These are phyloP conservation scores for Pythium scleroteichum DNA, from an alignment of 352 stramenopile genomes.

Conservation along the genomic window DNA sequence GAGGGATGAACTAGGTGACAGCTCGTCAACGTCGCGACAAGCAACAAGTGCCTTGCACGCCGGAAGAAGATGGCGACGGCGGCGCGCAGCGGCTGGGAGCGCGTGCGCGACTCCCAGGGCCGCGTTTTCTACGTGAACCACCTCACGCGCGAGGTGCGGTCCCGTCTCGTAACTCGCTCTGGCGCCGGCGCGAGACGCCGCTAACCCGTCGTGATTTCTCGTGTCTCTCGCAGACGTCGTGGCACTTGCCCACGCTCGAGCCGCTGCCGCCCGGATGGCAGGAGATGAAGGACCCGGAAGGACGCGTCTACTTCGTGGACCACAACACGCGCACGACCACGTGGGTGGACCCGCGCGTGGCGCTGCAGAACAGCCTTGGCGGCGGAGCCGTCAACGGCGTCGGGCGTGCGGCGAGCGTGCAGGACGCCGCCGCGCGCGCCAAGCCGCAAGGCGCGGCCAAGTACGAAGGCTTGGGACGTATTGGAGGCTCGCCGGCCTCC, in stretches of 20 bases:
- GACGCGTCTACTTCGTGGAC: constrained; percentile 83
- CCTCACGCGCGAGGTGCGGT: constrained; percentile 66
- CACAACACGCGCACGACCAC: constrained; percentile 74
- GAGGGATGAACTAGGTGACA: constrained; percentile 8
- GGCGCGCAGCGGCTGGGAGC: constrained; percentile 57
- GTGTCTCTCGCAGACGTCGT: constrained; percentile 58
- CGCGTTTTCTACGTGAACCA: constrained; percentile 90
- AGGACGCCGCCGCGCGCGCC: neutral
- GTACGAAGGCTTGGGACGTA: constrained; percentile 23
- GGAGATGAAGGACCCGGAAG: constrained; percentile 72
- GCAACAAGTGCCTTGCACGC: neutral
- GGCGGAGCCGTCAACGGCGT: neutral
- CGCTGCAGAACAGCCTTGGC: constrained; percentile 8
- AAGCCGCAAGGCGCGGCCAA: constrained; percentile 3
- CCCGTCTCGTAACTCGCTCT: neutral
- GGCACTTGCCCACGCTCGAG: constrained; percentile 67
- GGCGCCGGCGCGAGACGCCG: no score
- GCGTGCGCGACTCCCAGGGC: constrained; percentile 77
- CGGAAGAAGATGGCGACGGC: constrained; percentile 13
- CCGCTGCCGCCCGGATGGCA: constrained; percentile 77
- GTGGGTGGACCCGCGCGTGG: constrained; percentile 80
- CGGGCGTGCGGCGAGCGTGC: neutral
- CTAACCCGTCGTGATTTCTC: neutral
- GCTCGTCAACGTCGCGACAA: neutral
- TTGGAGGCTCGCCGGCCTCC: constrained; percentile 4